Evolutionary conservation across 441 rosid genomes (phyloP), one percentile per base, ranked within the genome.

Genomic region (Populus hybrid): DNA sequence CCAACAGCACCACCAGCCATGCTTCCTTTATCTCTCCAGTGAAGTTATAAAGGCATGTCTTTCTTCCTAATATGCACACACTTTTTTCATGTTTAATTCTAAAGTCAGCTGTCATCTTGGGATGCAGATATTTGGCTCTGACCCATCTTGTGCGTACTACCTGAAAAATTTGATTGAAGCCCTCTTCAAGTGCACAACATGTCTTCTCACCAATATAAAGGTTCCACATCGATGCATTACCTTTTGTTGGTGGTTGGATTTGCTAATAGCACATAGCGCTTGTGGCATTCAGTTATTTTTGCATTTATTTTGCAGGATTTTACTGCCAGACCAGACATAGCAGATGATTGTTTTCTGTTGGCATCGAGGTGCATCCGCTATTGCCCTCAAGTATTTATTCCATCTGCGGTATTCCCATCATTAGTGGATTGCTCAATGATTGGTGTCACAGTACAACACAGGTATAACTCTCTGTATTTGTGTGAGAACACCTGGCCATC

Each of bases 291-390:
- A 69, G 71, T 76, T 79, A 64, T 77, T 63, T 74, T 66, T 77
- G 65, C 78, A 36, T 72, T 74, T 79, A 69, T 76, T 78, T 61
- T 86, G 80, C 91, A 95, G 99, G 99, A 96, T 42, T 91, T 96
- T 72, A 93, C 99, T 38, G 86, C 93, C 18, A 92, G 98, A 79
- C 99, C 99, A 74, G 99, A 96, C 74, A 88, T 94, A 80, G 97
- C 93, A 71, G 99, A 96, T 87, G 99, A 94, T 87, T 94, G 99
- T 82, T 96, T 94, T 84, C 78, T 96, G 73, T 84, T 96, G 84
- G 99, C 99, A 67, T 96, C 99, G 35, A 90, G 99, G 78, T 96
- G 99, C 86, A 92, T 96, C 79, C 98, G 98, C 65, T 96, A 96
- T 82, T 94, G 99, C 76, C 98, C 97, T 64, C 97, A 90, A 79